phyloP scores from a whole-genome alignment of 495 filamentous ascomycete genomes.

The Xylaria castorea region DNA sequence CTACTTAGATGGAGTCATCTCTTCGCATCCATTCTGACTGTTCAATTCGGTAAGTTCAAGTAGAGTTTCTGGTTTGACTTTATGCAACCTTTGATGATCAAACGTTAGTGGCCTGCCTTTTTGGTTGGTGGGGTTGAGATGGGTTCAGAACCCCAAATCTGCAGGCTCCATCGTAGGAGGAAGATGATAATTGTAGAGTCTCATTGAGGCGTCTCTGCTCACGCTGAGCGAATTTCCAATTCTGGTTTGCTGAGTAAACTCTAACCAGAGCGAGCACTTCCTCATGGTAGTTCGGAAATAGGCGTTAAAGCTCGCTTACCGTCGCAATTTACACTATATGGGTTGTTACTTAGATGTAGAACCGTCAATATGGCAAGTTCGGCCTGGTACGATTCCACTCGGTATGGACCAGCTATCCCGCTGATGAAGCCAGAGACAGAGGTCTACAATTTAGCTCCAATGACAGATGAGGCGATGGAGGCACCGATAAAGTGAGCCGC shows the following conservation, averaged over 20 bases:
- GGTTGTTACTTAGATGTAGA: background rate
- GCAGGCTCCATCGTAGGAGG: background rate
- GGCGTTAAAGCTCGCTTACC: slow-evolving; percentile 6
- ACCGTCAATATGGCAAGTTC: background rate
- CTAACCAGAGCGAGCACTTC: background rate
- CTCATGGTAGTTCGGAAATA: background rate
- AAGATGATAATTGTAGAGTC: slow-evolving; percentile 15
- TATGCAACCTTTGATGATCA: slow-evolving; percentile 25
- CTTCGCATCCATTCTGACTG: background rate
- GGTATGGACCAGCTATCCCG: background rate
- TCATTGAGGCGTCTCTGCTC: slow-evolving; percentile 5
- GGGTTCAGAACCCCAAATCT: slow-evolving; percentile 3
- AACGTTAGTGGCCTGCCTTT: slow-evolving; percentile 24
- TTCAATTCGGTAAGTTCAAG: background rate
- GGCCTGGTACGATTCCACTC: background rate
- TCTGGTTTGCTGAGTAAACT: slow-evolving; percentile 13
- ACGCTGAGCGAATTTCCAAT: slow-evolving; percentile 25
- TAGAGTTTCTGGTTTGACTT: slow-evolving; percentile 14
- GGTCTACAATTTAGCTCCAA: background rate
- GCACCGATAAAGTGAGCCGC: background rate
- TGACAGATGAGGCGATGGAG: background rate
- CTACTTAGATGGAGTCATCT: background rate
- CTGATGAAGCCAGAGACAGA: background rate
- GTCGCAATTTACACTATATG: background rate
- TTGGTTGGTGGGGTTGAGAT: slow-evolving; percentile 18